These are phyloP conservation scores for Paecilomyces sp. DNA, from an alignment of 2,329 filamentous ascomycete genomes.

Conservation along the genomic window DNA sequence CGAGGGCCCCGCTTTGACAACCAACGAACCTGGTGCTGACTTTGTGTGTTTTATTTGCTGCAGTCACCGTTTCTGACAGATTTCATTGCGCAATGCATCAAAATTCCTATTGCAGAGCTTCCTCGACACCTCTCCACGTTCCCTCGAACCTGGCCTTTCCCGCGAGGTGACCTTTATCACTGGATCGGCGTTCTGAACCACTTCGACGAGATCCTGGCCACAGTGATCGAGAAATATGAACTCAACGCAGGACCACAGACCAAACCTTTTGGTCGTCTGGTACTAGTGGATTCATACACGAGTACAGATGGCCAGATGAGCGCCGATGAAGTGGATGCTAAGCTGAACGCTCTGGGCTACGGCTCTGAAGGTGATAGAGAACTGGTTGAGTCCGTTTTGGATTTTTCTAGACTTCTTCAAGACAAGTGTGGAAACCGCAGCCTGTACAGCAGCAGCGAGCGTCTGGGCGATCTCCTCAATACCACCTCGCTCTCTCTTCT, in stretches of 20 bases:
- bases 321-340: constrained; percentile 46
- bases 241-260: constrained; percentile 74
- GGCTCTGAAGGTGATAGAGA: constrained; percentile 69
- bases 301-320: constrained; percentile 53
- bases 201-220: constrained; percentile 82
- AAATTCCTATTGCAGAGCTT: constrained; percentile 62
- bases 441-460: constrained; percentile 87
- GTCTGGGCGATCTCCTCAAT: constrained; percentile 82
- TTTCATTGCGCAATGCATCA: constrained; percentile 65
- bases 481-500: constrained; percentile 76
- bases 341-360: constrained; percentile 57
- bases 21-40: constrained; percentile 12
- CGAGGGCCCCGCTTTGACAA: constrained; percentile 7
- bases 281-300: constrained; percentile 40
- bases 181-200: constrained; percentile 94
- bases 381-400: constrained; percentile 70
- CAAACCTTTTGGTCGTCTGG: constrained; percentile 56
- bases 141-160: constrained; percentile 87
- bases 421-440: constrained; percentile 96
- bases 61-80: constrained; percentile 82
- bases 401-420: constrained; percentile 79
- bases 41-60: constrained; percentile 10
- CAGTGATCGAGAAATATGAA: constrained; percentile 72
- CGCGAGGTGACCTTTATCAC: constrained; percentile 91
- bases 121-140: constrained; percentile 71